These are phyloP conservation scores for Pluteus cervinus DNA, from an alignment of 768 basidiomycete genomes.

Conservation along the genomic window DNA sequence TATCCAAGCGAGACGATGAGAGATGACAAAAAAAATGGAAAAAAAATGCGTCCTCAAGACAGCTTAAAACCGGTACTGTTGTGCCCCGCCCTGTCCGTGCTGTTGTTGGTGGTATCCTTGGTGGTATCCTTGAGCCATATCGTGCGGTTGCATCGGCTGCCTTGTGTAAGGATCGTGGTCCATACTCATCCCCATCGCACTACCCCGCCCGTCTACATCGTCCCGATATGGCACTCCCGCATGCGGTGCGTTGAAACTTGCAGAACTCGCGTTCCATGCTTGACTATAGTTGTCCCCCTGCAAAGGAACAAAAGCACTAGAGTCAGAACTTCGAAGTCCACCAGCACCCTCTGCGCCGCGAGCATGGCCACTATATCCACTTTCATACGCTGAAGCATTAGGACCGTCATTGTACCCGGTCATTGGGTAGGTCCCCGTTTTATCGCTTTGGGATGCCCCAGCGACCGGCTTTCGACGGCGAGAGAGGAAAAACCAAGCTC, in stretches of 20 bases:
- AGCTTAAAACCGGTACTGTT: no score
- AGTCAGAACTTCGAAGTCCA: conserved; percentile 47
- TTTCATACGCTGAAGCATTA: conserved; percentile 8
- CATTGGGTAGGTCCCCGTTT: no score
- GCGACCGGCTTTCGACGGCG: conserved; percentile 43
- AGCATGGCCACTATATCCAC: conserved; percentile 7
- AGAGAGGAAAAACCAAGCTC: no score
- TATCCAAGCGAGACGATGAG: no score
- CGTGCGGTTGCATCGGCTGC: conserved; percentile 12
- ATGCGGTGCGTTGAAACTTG: conserved; percentile 37
- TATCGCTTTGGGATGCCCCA: conserved; percentile 17
- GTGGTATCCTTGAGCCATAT: conserved; percentile 3
- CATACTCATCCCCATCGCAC: conserved; percentile 26
- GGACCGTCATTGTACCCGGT: conserved; percentile 11
- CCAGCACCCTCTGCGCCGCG: conserved; percentile 20
- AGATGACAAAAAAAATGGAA: no score
- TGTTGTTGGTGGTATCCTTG: no score
- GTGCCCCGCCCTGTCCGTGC: no score
- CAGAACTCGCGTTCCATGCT: conserved; percentile 53
- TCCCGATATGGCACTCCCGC: conserved; percentile 8
- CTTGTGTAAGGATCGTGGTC: conserved; percentile 30
- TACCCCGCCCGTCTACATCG: conserved; percentile 13
- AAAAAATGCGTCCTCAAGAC: no score
- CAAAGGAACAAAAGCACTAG: conserved; percentile 68
- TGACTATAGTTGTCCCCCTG: conserved; percentile 54